Conservation (phyloP, 139 green algal genomes). For the Haematococcus lacustris region DNA sequence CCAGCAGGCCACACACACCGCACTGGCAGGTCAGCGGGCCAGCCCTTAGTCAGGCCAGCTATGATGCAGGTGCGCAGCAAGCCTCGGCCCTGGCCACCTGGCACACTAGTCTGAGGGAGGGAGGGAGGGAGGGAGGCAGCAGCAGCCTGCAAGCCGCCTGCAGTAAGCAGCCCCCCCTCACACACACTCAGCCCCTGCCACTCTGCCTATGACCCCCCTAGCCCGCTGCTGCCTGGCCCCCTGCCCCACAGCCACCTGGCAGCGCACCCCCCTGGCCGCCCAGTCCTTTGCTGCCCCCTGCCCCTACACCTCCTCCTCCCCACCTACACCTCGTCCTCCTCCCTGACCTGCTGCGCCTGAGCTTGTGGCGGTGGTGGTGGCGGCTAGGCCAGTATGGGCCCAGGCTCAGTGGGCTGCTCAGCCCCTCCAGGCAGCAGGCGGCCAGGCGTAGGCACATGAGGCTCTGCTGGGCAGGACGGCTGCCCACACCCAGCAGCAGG, state of each 20-base stretch:
- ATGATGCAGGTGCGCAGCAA: no score
- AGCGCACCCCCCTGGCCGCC: not conserved
- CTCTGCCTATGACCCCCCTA: no score
- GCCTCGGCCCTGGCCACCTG: no score
- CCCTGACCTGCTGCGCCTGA: not conserved
- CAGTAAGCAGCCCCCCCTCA: no score
- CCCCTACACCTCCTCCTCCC: not conserved
- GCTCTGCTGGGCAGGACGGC: conserved; percentile 36
- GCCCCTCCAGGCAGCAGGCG: conserved; percentile 8
- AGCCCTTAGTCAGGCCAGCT: no score
- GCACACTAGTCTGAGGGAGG: no score
- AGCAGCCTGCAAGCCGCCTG: no score
- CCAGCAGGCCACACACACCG: no score
- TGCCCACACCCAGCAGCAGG: conserved; percentile 42
- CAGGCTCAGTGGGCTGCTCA: not conserved
- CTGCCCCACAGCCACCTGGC: not conserved
- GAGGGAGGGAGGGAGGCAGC: no score
- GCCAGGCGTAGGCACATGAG: conserved; percentile 62
- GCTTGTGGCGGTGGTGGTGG: not conserved
- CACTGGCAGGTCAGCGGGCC: no score
- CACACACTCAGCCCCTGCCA: no score
- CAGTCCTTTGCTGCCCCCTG: not conserved
- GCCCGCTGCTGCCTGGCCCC: no score
- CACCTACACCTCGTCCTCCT: not conserved
- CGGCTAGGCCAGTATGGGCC: not conserved